A percentile compares a stretch with the other conserved stretches of the same genome.
These are phyloP conservation scores for Bruguiera parviflora DNA, from an alignment of 345 rosid genomes.

Conservation along the genomic window DNA sequence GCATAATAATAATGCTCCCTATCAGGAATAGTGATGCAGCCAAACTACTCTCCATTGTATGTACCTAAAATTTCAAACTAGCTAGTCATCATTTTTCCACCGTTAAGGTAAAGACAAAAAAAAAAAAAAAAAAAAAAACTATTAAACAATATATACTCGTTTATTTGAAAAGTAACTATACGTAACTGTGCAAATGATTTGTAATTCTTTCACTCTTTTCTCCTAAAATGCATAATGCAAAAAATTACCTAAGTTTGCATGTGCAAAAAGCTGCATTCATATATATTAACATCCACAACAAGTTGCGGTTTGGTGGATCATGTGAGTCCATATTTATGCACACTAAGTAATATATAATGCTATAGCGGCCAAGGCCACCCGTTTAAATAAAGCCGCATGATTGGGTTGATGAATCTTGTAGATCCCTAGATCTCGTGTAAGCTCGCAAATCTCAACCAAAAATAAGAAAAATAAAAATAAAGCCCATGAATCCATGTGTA, in stretches of 20 bases:
- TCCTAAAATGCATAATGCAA: no score
- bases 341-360: slow-evolving; percentile 14
- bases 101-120: no score
- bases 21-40: no score
- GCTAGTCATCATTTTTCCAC: no score
- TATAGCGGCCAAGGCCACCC: slow-evolving; percentile 14
- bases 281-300: background rate
- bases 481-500: slow-evolving; percentile 25
- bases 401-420: slow-evolving; percentile 27
- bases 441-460: slow-evolving; percentile 16
- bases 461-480: background rate
- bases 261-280: slow-evolving; percentile 12
- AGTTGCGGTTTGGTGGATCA: slow-evolving; percentile 21
- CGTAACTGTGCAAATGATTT: no score
- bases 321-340: slow-evolving; percentile 11
- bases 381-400: slow-evolving; percentile 23
- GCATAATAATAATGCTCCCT: no score
- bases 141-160: no score
- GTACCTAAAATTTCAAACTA: no score
- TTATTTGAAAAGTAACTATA: no score
- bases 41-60: no score
- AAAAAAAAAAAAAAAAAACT: no score
- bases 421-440: slow-evolving; percentile 19
- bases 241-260: background rate
- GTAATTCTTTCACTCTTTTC: no score